phyloP scores from a whole-genome alignment of 768 basidiomycete genomes.

The Pisolithus orientalis region DNA sequence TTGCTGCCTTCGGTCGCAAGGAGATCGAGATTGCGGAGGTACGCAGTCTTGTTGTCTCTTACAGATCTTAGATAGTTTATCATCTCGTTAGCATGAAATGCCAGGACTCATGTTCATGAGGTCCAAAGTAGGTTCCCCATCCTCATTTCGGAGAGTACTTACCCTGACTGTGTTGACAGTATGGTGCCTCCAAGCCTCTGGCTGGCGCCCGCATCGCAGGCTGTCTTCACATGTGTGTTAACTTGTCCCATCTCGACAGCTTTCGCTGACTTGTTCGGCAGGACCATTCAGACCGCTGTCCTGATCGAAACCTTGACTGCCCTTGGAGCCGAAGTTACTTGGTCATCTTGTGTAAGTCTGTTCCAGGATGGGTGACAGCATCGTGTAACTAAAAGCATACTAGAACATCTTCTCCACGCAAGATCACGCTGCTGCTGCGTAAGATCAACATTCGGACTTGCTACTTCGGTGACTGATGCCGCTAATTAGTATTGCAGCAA shows the following conservation, averaged over 20 bases:
- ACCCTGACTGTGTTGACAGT: conserved; percentile 37
- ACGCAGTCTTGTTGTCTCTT: conserved; percentile 16
- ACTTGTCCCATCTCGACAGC: not conserved
- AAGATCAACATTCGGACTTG: conserved; percentile 25
- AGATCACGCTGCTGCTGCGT: conserved; percentile 98
- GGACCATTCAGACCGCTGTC: conserved; percentile 98
- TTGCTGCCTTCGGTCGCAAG: conserved; percentile 99
- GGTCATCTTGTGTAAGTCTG: conserved; percentile 89
- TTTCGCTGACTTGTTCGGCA: conserved; percentile 26
- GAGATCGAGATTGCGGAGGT: conserved; percentile 99
- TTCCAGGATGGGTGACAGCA: not conserved
- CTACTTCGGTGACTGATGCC: not conserved
- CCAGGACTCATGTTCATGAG: conserved; percentile 94
- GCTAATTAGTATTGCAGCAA: conserved; percentile 77
- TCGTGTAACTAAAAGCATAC: conserved; percentile 2
- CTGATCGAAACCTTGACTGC: conserved; percentile 96
- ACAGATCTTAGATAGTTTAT: conserved; percentile 10
- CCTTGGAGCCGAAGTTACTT: conserved; percentile 95
- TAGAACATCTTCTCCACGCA: conserved; percentile 99
- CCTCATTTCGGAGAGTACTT: conserved; percentile 3
- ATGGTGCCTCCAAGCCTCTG: conserved; percentile 76
- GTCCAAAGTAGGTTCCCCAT: conserved; percentile 53
- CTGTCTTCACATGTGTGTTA: conserved; percentile 88
- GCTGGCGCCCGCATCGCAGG: conserved; percentile 95
- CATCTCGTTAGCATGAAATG: conserved; percentile 70